Conservation (phyloP, 345 rosid genomes). For the Euphorbia pulcherrima region DNA sequence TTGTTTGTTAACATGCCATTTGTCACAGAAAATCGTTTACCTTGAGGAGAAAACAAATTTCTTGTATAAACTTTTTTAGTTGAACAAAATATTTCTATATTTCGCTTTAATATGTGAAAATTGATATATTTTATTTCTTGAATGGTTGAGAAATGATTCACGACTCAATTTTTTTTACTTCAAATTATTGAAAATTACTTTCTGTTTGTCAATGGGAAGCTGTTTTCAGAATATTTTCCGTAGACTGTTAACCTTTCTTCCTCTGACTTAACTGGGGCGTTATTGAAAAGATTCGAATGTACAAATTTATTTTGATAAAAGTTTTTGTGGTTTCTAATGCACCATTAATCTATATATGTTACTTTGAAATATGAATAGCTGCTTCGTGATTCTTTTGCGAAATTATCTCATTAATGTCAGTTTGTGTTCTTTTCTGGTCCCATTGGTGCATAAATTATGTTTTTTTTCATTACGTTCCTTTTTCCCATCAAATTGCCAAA, state of each 20-base stretch:
- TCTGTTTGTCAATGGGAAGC: neutral
- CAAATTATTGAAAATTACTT: neutral
- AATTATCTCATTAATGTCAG: neutral
- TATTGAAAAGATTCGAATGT: neutral
- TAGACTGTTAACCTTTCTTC: neutral
- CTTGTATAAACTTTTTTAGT: neutral
- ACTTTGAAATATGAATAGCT: neutral
- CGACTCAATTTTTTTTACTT: neutral
- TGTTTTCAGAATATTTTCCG: neutral
- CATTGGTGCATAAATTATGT: too few species aligned
- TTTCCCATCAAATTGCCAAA: neutral
- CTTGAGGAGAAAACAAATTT: neutral
- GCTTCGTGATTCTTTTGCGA: neutral
- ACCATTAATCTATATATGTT: neutral
- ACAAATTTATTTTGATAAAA: neutral
- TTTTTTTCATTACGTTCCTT: neutral
- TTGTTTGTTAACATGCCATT: neutral
- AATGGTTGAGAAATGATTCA: neutral
- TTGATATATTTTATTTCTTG: neutral
- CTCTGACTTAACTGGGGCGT: neutral
- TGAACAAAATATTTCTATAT: neutral
- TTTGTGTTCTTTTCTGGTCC: neutral
- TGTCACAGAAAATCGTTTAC: neutral
- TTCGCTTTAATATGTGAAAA: neutral
- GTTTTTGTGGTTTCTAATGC: neutral